A percentile compares a stretch with the other conserved stretches of the same genome.
Conservation (phyloP, 2,329 filamentous ascomycete species). For the Fusarium nurragi region DNA sequence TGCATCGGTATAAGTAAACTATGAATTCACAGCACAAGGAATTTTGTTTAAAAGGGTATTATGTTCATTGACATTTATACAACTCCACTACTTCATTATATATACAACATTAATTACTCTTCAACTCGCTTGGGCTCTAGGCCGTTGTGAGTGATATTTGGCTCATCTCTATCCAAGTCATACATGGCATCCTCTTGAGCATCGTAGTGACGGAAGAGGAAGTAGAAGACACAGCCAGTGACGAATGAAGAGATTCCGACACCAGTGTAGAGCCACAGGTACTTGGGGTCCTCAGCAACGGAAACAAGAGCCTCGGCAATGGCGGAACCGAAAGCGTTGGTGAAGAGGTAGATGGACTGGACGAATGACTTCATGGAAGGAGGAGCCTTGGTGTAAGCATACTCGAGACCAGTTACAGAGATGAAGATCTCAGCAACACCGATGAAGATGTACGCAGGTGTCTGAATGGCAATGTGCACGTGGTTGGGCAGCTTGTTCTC, state of each 20-base stretch:
- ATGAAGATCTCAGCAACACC: constrained; percentile 70
- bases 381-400: constrained; percentile 78
- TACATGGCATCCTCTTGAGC: constrained; percentile 52
- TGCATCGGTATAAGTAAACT: no score
- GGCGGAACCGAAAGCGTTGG: constrained; percentile 66
- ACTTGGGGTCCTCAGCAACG: constrained; percentile 68
- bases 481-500: constrained; percentile 51
- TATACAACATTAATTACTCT: constrained; percentile 9
- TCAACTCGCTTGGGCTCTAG: constrained; percentile 25
- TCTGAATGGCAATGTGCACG: constrained; percentile 64
- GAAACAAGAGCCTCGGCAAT: constrained; percentile 71
- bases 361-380: constrained; percentile 73
- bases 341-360: constrained; percentile 68
- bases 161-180: constrained; percentile 50
- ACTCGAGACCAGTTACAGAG: constrained; percentile 75
- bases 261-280: constrained; percentile 73
- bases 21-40: no score
- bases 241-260: constrained; percentile 60
- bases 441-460: constrained; percentile 66
- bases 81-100: neutral
- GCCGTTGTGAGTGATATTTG: constrained; percentile 32
- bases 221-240: constrained; percentile 63
- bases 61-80: neutral
- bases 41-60: neutral
- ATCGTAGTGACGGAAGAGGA: constrained; percentile 52